Base-by-base conservation (phyloP, 306 rosid genomes). In the Oemleria cerasiformis region DNA sequence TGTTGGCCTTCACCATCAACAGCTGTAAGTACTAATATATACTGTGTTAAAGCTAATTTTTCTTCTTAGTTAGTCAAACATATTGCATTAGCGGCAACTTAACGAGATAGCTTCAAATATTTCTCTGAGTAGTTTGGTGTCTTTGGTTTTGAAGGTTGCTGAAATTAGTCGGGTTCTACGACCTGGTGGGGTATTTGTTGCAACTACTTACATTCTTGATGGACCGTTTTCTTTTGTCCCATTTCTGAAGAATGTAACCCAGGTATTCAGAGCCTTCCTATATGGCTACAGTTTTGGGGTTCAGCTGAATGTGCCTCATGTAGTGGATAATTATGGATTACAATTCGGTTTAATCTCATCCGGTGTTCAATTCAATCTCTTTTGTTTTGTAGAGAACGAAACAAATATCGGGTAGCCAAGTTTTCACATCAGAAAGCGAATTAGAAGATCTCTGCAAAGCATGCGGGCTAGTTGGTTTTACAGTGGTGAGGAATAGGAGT, bases 1-100 rank as follows among this genome's bases (percentile, higher is more conserved):
- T 94, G 98, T 76, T 89, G 98, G 98, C 98, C 97, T 82, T 91
- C 97, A 75, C 97, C 97, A 55, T 86, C 80, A 65, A 73, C 89
- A 23, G 97, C 86, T 79, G 98, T 94, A 79, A 84, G 98, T 75
- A 57, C 62, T 74, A 77, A 21, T 48, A 60, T 54, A 20, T 23
- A 56, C 54, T 47, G 60, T 61, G 55, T 88, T 73, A 34, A 38
- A 42, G 49, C 54, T 48, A 71, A 21, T 21, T 66, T 63, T 73
- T 69, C 58, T 60, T 49, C 69, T 81, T 70, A 40, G 73, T n/a
- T 19, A 2, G 36, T 30, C 36, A 30, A 30, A 30, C 36, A 30
- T 30, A 30, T 30, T 4, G 36, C 30, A 25, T 25, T 1, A 25
- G 30, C 36, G 36, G 36, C 36, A 30, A 30, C 36, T 30, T 30